These are phyloP conservation scores for Aspergillus leporis DNA, from an alignment of 495 filamentous ascomycete species.

Conservation along the genomic window DNA sequence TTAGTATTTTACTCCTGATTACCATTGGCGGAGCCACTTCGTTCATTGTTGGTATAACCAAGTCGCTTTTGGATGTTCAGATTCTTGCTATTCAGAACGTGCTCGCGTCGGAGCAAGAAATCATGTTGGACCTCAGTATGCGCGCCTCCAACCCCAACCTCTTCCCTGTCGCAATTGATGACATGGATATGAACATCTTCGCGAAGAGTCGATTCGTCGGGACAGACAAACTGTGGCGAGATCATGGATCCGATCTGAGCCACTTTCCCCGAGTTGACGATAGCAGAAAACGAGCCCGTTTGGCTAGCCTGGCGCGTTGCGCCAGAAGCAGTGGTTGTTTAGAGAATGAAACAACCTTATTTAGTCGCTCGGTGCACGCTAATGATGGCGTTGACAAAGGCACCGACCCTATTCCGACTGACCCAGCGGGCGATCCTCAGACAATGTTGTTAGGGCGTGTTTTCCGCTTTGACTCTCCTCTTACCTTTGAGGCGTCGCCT, in stretches of 20 bases:
- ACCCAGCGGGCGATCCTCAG: constrained; percentile 64
- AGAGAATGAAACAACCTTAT: constrained; percentile 13
- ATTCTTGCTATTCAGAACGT: constrained; percentile 82
- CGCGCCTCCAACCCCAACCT: constrained; percentile 88
- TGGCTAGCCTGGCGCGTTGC: constrained; percentile 34
- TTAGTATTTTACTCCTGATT: constrained; percentile 71
- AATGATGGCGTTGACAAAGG: constrained; percentile 61
- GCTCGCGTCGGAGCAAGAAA: constrained; percentile 87
- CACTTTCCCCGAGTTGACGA: constrained; percentile 37
- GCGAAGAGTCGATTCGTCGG: constrained; percentile 87
- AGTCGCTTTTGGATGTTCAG: constrained; percentile 74
- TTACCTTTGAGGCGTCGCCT: constrained; percentile 86
- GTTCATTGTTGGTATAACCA: constrained; percentile 89
- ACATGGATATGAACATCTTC: constrained; percentile 88
- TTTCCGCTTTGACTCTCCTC: constrained; percentile 78
- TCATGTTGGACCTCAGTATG: constrained; percentile 93
- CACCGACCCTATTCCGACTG: constrained; percentile 66
- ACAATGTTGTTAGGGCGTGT: constrained; percentile 91
- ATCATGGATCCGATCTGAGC: constrained; percentile 43
- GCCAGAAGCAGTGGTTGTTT: constrained; percentile 28
- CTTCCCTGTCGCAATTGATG: constrained; percentile 76
- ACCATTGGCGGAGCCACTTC: constrained; percentile 78
- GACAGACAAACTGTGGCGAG: constrained; percentile 72
- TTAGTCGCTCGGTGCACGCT: constrained; percentile 6
- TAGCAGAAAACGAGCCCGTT: constrained; percentile 36